Conservation (phyloP, 306 rosid genomes). For the Glycine tomentella region DNA sequence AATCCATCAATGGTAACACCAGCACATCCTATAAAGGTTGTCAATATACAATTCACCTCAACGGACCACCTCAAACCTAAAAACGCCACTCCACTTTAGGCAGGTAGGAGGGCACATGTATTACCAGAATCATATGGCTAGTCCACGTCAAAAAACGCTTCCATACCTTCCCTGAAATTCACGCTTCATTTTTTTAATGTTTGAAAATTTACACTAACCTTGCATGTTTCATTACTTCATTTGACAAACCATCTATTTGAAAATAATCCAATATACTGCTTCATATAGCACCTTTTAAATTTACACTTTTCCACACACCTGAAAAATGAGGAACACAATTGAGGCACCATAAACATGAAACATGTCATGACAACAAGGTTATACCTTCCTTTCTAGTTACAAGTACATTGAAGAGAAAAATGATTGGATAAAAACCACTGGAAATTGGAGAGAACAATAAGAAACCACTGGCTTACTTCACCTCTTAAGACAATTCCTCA, state of each 20-base stretch:
- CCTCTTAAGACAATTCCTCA: constrained; percentile 3
- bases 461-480: constrained; percentile 12
- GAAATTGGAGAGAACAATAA: constrained; percentile 19
- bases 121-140: not conserved
- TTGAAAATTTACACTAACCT: not conserved
- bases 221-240: not conserved
- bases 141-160: not conserved
- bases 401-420: not conserved
- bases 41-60: not conserved
- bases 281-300: not conserved
- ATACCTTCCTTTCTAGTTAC: constrained; percentile 32
- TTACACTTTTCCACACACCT: not conserved
- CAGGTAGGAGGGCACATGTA: not conserved
- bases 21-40: not conserved
- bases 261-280: not conserved
- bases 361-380: not conserved
- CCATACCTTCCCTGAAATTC: not conserved
- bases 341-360: constrained; percentile 1
- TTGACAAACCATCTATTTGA: constrained; percentile 13
- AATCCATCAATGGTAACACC: not conserved
- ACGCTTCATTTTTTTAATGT: not conserved
- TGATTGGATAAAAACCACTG: constrained; percentile 16
- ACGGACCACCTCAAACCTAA: not conserved
- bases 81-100: not conserved
- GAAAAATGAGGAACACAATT: not conserved